Conservation (phyloP, 2,329 filamentous ascomycete species). For the Aaosphaeria pasadenensis region DNA sequence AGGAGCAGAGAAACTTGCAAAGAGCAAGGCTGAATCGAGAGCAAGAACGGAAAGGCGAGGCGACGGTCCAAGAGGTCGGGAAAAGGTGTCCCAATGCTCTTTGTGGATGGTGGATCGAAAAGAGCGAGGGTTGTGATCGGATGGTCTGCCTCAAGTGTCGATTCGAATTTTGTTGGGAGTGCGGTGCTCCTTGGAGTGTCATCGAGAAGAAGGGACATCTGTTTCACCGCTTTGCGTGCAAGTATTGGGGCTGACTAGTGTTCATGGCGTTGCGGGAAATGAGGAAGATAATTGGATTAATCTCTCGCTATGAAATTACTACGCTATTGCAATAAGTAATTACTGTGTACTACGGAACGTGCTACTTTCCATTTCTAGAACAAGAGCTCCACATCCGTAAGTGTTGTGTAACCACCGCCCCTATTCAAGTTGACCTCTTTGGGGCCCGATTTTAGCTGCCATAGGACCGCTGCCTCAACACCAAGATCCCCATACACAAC, state of each 20-base stretch:
- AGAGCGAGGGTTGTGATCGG: conserved; percentile 38
- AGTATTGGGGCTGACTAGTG: neutral
- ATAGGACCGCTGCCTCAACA: conserved; percentile 10
- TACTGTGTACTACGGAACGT: no score
- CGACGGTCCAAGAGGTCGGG: conserved; percentile 20
- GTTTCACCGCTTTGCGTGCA: conserved; percentile 4
- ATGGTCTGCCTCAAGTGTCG: conserved; percentile 28
- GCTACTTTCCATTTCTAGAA: conserved; percentile 1
- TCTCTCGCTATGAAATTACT: no score
- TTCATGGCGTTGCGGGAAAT: no score
- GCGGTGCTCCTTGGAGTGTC: conserved; percentile 4
- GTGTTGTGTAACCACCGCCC: conserved; percentile 5
- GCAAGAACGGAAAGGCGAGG: conserved; percentile 10
- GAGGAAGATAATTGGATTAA: no score
- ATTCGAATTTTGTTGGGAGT: conserved; percentile 38
- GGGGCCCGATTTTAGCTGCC: conserved; percentile 8
- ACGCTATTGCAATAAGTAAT: no score
- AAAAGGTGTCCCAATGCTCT: conserved; percentile 32
- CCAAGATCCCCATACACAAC: conserved; percentile 15
- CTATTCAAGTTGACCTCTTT: conserved; percentile 6
- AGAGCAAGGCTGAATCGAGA: conserved; percentile 5
- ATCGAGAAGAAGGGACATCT: conserved; percentile 2
- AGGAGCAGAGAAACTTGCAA: neutral
- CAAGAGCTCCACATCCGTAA: conserved; percentile 4
- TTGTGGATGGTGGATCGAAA: conserved; percentile 38